These are phyloP conservation scores for Leccinum proliferum DNA, from an alignment of 1,284 basidiomycete species.

Conservation along the genomic window DNA sequence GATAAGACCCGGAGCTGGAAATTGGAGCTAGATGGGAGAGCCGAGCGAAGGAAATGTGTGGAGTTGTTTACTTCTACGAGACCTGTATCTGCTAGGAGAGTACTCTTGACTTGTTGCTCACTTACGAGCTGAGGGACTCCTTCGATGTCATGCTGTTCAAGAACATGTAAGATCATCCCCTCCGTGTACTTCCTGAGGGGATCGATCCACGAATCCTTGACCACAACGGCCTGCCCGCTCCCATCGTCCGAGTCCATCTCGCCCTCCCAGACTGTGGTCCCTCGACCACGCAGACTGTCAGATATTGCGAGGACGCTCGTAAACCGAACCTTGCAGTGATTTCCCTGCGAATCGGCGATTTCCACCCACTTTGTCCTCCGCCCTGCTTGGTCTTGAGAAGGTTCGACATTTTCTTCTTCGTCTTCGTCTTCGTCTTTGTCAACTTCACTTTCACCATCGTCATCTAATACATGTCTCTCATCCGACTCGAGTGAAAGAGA, in stretches of 20 bases:
- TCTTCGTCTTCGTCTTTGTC: not conserved
- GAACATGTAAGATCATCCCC: conserved; percentile 2
- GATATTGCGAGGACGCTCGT: not conserved
- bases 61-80: not conserved
- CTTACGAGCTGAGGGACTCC: not conserved
- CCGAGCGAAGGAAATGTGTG: not conserved
- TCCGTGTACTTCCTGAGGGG: conserved; percentile 7
- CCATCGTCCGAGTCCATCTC: not conserved
- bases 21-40: not conserved
- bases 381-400: not conserved
- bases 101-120: not conserved
- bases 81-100: not conserved
- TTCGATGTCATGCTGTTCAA: not conserved
- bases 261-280: conserved; percentile 7
- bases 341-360: not conserved
- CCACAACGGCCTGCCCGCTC: not conserved
- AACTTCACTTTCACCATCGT: too few relatives aligned
- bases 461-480: too few relatives aligned
- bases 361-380: not conserved
- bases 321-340: not conserved
- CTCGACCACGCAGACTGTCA: conserved; percentile 1
- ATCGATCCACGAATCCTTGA: conserved; percentile 9
- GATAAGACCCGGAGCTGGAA: not conserved
- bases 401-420: not conserved
- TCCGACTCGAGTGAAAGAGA: too few relatives aligned